Evolutionary conservation across 768 basidiomycete species (phyloP), one percentile per base, ranked within the genome.

Genomic region (Suillus sp.): DNA sequence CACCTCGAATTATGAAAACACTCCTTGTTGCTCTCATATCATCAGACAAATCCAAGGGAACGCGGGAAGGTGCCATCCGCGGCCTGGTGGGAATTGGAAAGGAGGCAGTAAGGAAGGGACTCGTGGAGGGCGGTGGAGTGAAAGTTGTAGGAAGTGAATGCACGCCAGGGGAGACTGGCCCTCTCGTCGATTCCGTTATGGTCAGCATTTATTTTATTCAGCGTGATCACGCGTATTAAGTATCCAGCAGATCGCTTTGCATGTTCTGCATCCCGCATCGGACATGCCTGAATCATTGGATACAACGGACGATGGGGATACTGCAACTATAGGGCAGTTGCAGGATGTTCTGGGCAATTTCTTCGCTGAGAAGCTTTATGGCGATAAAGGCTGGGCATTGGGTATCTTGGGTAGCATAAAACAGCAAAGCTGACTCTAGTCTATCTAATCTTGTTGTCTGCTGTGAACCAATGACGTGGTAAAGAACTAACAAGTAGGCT

Each of bases 1-100:
- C 91, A 1, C 89, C 92, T 34, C 90, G 96, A 16, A 90, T 98
- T 55, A 93, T 95, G 82, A 97, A 97, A 74, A 97, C 96, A 0
- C 86, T 99, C 3, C 82, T 97, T 4, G 83, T 95, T 13, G 94
- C 95, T 0, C 86, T 99, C 2, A 83, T 94, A 47, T 85, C 83
- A 3, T 78, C 85, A 9, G 87, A 83, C 13, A 91, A 91, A 73
- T 86, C 86, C 64, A 82, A 86, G 22, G 94, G 93, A 7, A 92
- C 93, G 8, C 83, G 95, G 61, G 92, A 96, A 75, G 95, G 96
- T 48, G 93, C 96, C 0, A 87, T 98, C 40, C 86, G 95, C 2
- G 94, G 94, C 20, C 81, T 97, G 35, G 83, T 92, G 27, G 91
- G 90, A 18, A 88, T 96, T 3, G 93, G 93, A 0, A 89, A 92